Evolutionary conservation across 371 early-diverging fungal species (phyloP).

Genomic region (Circinella umbellata): DNA sequence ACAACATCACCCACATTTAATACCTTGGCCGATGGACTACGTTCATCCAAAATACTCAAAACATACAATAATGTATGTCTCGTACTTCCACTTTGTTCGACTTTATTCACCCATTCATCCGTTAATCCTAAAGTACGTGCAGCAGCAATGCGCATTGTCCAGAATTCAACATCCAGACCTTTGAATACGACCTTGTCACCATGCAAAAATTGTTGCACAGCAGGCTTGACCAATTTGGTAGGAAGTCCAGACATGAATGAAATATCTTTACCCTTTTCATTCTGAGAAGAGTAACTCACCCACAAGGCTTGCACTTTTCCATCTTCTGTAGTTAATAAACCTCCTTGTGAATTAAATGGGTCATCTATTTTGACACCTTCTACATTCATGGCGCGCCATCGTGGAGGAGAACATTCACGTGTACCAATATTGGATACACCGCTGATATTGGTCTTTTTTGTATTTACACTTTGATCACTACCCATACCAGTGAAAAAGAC

Average conservation of each 20-base stretch:
- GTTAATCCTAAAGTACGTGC: conserved; percentile 81
- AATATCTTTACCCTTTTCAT: conserved; percentile 65
- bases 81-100: conserved; percentile 68
- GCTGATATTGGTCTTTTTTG: conserved; percentile 63
- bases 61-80: conserved; percentile 74
- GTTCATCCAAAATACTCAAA: conserved; percentile 60
- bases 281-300: conserved; percentile 74
- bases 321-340: conserved; percentile 71
- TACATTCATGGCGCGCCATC: conserved; percentile 76
- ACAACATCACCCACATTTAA: conserved; percentile 86
- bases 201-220: conserved; percentile 39
- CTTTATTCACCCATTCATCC: conserved; percentile 76
- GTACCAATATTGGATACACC: conserved; percentile 67
- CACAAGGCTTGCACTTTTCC: conserved; percentile 78
- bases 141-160: conserved; percentile 79
- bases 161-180: conserved; percentile 74
- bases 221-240: conserved; percentile 39
- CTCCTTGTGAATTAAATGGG: conserved; percentile 47
- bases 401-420: conserved; percentile 63
- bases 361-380: conserved; percentile 74
- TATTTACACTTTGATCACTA: conserved; percentile 54
- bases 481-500: conserved; percentile 70
- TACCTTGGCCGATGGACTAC: conserved; percentile 59
- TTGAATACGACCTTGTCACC: conserved; percentile 51
- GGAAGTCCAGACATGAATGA: conserved; percentile 70